These are phyloP conservation scores for Pelargonium nanum DNA, from an alignment of 345 rosid species.

Conservation along the genomic window DNA sequence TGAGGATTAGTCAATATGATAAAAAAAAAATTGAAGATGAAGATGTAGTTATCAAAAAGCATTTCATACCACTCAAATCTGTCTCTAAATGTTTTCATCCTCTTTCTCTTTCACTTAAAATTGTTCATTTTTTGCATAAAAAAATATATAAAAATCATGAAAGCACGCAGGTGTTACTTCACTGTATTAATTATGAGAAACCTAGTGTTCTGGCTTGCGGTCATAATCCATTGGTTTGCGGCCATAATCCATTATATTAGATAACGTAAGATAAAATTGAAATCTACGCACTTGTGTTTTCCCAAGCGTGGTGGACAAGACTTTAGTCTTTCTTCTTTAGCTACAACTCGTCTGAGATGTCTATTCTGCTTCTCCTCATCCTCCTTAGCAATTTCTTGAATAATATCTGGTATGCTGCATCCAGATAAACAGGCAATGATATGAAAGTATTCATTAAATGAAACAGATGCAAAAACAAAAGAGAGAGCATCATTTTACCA, in stretches of 20 bases:
- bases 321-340: conserved; percentile 68
- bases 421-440: not conserved
- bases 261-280: not conserved
- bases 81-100: too few relatives aligned
- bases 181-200: not conserved
- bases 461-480: not conserved
- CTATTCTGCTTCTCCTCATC: conserved; percentile 64
- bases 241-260: not conserved
- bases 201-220: not conserved
- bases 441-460: not conserved
- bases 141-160: too few relatives aligned
- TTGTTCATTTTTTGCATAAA: too few relatives aligned
- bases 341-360: conserved; percentile 40
- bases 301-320: conserved; percentile 82
- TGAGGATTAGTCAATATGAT: not conserved
- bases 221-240: not conserved
- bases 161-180: too few relatives aligned
- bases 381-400: conserved; percentile 71
- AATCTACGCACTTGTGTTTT: conserved; percentile 64
- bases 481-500: conserved; percentile 22
- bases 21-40: not conserved
- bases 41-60: not conserved
- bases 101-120: too few relatives aligned
- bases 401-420: conserved; percentile 54
- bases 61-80: too few relatives aligned